Conservation (phyloP, 2,329 filamentous ascomycete species). For the Hymenoscyphus albidus region DNA sequence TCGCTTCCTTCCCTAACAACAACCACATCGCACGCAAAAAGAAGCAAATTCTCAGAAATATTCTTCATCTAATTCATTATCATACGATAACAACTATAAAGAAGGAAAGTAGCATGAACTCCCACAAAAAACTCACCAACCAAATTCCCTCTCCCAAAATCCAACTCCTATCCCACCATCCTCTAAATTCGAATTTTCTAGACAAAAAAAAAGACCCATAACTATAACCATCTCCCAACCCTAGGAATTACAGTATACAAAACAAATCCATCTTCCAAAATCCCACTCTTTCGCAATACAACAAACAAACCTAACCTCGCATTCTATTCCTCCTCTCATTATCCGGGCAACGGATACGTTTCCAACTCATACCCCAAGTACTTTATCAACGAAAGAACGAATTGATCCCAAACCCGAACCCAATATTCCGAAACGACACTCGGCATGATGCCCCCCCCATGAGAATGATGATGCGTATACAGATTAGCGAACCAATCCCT, state of each 20-base stretch:
- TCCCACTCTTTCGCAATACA: neutral
- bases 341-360: neutral
- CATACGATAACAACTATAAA: neutral
- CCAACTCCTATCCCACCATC: neutral
- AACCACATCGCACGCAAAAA: neutral
- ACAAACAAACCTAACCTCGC: neutral
- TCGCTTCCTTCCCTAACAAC: neutral
- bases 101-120: neutral
- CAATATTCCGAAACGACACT: neutral
- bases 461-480: neutral
- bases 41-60: neutral
- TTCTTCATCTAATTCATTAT: neutral
- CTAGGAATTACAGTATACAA: neutral
- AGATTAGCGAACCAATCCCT: conserved; percentile 6
- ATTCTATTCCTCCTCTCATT: neutral
- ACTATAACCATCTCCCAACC: neutral
- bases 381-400: neutral
- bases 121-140: neutral
- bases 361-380: neutral
- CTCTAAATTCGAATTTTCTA: neutral
- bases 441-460: neutral
- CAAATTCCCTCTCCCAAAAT: neutral
- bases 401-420: neutral
- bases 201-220: neutral
- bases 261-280: neutral